Conservation (phyloP, 352 stramenopile species). For the Pythium guiyangense region DNA sequence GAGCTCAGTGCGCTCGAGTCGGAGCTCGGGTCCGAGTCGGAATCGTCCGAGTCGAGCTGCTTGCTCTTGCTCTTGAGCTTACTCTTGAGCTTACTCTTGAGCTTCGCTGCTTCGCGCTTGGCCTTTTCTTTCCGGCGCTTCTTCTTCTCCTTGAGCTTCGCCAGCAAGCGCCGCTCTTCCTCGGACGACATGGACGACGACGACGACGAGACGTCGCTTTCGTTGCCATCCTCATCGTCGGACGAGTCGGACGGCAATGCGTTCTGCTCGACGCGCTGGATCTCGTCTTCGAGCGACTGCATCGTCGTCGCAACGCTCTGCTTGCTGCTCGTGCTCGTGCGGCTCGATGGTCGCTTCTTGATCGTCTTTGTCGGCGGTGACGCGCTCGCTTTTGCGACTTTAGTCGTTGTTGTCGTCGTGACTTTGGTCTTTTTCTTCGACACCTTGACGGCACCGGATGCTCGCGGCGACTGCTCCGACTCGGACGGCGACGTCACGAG, state of each 20-base stretch:
- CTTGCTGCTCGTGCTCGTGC: slow-evolving; percentile 12
- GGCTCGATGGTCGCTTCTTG: slow-evolving; percentile 3
- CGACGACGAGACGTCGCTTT: slow-evolving; percentile 4
- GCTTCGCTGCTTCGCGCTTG: slow-evolving; percentile 2
- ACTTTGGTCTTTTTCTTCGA: too few relatives aligned
- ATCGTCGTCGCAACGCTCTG: not conserved
- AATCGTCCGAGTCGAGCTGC: not conserved
- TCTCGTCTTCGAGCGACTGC: slow-evolving; percentile 7
- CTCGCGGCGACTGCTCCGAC: not conserved
- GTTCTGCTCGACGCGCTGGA: slow-evolving; percentile 26
- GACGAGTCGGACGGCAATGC: slow-evolving; percentile 32
- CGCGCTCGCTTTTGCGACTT: too few relatives aligned
- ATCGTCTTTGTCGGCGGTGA: slow-evolving; percentile 1
- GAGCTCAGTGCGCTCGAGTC: slow-evolving; percentile 1
- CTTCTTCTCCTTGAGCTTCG: slow-evolving; percentile 20
- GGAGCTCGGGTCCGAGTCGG: slow-evolving; percentile 9
- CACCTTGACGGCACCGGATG: not conserved
- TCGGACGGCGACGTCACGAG: slow-evolving; percentile 3
- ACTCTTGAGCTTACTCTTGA: not conserved
- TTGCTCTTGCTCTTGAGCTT: not conserved
- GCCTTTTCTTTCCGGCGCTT: too few relatives aligned
- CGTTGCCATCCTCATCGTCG: not conserved
- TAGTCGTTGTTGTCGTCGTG: too few relatives aligned
- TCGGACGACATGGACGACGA: slow-evolving; percentile 13
- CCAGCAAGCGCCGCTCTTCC: slow-evolving; percentile 12